Evolutionary conservation across 192 early-diverging fungal genomes (phyloP).

Genomic region (Lobosporangium transversale): DNA sequence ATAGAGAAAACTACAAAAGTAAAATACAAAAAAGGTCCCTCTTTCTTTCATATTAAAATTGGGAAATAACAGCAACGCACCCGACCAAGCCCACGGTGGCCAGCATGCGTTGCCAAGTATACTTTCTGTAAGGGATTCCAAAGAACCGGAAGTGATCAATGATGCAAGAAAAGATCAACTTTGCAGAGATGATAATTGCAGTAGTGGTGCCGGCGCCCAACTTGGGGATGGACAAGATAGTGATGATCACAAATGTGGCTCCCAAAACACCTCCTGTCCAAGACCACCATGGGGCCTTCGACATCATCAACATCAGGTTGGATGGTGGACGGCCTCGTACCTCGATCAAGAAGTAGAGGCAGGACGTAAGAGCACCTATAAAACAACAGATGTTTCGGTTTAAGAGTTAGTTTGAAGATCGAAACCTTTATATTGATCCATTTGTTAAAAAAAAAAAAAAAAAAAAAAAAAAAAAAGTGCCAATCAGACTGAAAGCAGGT

Average conservation of each 20-base stretch:
- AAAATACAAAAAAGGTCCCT: background rate
- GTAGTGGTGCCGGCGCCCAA: conserved; percentile 63
- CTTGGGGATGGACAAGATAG: conserved; percentile 59
- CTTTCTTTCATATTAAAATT: conserved; percentile 22
- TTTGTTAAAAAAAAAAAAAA: background rate
- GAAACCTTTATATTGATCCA: background rate
- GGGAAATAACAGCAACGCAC: conserved; percentile 58
- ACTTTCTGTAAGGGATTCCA: conserved; percentile 56
- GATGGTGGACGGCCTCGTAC: conserved; percentile 37
- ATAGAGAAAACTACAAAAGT: too few species aligned
- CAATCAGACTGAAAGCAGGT: too few species aligned
- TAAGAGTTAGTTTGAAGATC: background rate
- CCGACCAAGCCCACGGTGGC: conserved; percentile 57
- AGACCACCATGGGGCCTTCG: conserved; percentile 60
- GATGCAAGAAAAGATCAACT: conserved; percentile 59
- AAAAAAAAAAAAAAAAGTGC: background rate
- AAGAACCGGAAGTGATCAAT: conserved; percentile 65
- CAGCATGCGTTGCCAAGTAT: conserved; percentile 52
- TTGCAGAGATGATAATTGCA: conserved; percentile 60
- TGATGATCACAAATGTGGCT: conserved; percentile 57
- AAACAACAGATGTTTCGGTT: background rate
- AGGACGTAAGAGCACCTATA: conserved; percentile 31
- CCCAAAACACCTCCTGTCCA: conserved; percentile 60
- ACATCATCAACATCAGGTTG: conserved; percentile 28
- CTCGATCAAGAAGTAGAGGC: conserved; percentile 41